Evolutionary conservation across 495 filamentous ascomycete species (phyloP), one percentile per base, ranked within the genome.

Genomic region (Hypoxylon rickii): DNA sequence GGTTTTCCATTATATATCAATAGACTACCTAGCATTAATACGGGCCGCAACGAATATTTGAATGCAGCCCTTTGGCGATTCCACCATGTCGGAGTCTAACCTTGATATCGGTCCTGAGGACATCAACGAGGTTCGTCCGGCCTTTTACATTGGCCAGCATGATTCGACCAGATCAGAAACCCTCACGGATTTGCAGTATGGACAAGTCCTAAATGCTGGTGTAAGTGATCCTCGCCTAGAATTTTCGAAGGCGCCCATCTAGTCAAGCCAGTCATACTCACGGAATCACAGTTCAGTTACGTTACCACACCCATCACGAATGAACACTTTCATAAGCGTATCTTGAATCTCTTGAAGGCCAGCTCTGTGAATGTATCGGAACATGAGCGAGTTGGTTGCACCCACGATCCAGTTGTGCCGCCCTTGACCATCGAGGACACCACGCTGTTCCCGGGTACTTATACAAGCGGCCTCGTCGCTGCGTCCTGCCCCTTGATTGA

Each of bases 231-330:
- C 16, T 4, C 3, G 7, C n/a, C 29, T 15, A n/a, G n/a, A n/a
- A n/a, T n/a, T n/a, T n/a, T n/a, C n/a, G n/a, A n/a, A n/a, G 34
- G 4, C 12, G n/a, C 20, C 22, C 15, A 42, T 47, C n/a, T n/a
- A n/a, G n/a, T n/a, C n/a, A n/a, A n/a, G 16, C 36, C n/a, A 29
- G n/a, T 19, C 12, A 40, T 29, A 18, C 48, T 60, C 51, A 63
- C 36, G 38, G 11, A n/a, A 20, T 10, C 29, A 13, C 41, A 97
- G 90, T 97, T 97, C 83, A 87, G 94, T 69, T 90, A 96, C 80
- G 81, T 96, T 63, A 96, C 93, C 0, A 86, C 84, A 0, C 88
- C 89, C 7, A 91, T 98, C 59, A 96, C 94, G 1, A 97, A 88
- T 42, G 64, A 82, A 7, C 79, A 86, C 63, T 97, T 97, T 66